Percentiles rank a stretch among this genome's conserved stretches.
phyloP scores from a whole-genome alignment of 2,329 filamentous ascomycete species.

The Mariannaea elegans region DNA sequence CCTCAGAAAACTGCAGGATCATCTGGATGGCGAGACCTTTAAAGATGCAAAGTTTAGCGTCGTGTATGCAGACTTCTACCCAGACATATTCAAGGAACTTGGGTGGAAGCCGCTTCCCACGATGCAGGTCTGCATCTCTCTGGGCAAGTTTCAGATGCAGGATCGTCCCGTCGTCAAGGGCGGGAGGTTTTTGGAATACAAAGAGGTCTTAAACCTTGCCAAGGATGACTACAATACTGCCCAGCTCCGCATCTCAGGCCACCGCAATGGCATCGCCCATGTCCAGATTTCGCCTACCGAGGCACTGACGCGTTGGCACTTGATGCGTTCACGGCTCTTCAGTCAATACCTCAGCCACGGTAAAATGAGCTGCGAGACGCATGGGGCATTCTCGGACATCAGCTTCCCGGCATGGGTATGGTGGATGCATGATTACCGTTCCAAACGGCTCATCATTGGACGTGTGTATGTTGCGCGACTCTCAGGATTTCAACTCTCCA shows the following conservation, averaged over 20 bases:
- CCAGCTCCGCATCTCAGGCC: constrained; percentile 34
- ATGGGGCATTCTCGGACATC: constrained; percentile 20
- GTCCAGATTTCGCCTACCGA: constrained; percentile 46
- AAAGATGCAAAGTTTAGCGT: constrained; percentile 44
- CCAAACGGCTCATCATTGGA: constrained; percentile 27
- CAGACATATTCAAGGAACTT: constrained; percentile 44
- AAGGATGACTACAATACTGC: constrained; percentile 37
- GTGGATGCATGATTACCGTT: constrained; percentile 49
- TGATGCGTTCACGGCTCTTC: constrained; percentile 42
- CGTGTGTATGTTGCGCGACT: constrained; percentile 26
- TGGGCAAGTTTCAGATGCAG: constrained; percentile 33
- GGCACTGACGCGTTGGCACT: constrained; percentile 45
- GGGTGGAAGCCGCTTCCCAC: constrained; percentile 47
- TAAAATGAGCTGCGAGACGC: neutral
- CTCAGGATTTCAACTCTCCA: constrained; percentile 34
- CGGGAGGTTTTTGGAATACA: constrained; percentile 34
- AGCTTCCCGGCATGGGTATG: constrained; percentile 42
- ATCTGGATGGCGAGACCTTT: constrained; percentile 40
- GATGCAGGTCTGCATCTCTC: constrained; percentile 44
- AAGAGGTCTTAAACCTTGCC: constrained; percentile 33
- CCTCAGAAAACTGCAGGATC: constrained; percentile 43
- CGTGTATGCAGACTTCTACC: constrained; percentile 47
- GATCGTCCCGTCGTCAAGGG: constrained; percentile 28
- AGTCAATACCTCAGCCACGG: constrained; percentile 32
- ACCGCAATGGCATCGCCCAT: constrained; percentile 39